Percentiles rank a stretch among this genome's conserved stretches.
phyloP scores from a whole-genome alignment of 495 filamentous ascomycete species.

The Aspergillus sclerotioniger region DNA sequence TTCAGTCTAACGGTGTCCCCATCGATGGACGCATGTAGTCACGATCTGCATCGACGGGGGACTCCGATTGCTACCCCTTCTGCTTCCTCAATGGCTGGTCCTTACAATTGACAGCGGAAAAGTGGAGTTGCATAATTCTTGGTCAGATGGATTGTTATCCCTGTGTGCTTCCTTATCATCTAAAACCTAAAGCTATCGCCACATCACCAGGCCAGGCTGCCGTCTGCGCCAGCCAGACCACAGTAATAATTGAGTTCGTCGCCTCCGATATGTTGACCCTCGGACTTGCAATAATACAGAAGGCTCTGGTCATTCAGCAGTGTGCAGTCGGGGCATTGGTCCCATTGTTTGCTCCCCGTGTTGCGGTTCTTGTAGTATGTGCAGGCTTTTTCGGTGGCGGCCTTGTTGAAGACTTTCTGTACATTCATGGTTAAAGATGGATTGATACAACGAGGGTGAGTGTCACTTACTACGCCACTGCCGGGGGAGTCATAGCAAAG shows the following conservation, averaged over 20 bases:
- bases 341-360: constrained; percentile 25
- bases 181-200: not conserved
- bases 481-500: constrained; percentile 14
- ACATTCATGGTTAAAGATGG: not conserved
- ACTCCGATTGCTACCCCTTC: no score
- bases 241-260: constrained; percentile 21
- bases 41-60: no score
- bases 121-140: not conserved
- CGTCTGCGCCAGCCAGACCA: constrained; percentile 15
- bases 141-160: not conserved
- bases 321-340: constrained; percentile 25
- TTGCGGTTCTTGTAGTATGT: constrained; percentile 23
- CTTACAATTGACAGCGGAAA: no score
- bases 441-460: not conserved
- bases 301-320: constrained; percentile 13
- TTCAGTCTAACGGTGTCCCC: no score
- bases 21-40: no score
- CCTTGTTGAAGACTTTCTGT: constrained; percentile 18
- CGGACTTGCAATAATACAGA: constrained; percentile 21
- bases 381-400: constrained; percentile 21
- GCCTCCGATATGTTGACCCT: constrained; percentile 19
- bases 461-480: constrained; percentile 14
- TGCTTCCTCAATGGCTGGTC: no score
- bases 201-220: constrained; percentile 16
- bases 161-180: not conserved